phyloP scores from a whole-genome alignment of 257 asterid genomes.

The Solanum rostratum region DNA sequence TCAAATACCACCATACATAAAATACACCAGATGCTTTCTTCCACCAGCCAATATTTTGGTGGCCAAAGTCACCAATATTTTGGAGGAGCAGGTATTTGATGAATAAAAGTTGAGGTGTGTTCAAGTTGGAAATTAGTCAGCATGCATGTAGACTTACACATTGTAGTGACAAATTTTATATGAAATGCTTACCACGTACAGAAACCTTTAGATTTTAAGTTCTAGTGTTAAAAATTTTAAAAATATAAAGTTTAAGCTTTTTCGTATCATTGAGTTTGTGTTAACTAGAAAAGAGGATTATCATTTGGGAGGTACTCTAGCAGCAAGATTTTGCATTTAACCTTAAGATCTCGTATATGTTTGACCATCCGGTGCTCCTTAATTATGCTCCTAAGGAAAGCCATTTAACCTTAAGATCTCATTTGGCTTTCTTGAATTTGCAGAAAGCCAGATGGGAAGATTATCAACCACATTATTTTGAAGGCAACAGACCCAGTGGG shows the following conservation, averaged over 20 bases:
- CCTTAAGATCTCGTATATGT: constrained; percentile 84
- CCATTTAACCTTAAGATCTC: no score
- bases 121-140: no score
- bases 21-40: not conserved
- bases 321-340: constrained; percentile 3
- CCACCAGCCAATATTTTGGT: not conserved
- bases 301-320: not conserved
- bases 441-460: no score
- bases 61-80: not conserved
- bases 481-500: not conserved
- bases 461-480: not conserved
- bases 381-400: constrained; percentile 59
- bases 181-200: not conserved
- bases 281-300: not conserved
- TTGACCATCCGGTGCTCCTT: constrained; percentile 73
- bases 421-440: no score
- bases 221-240: not conserved
- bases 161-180: not conserved
- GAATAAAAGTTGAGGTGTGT: not conserved
- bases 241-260: not conserved
- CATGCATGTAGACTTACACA: no score
- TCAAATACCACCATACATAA: no score
- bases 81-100: not conserved
- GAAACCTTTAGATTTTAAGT: not conserved
- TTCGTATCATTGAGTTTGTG: not conserved